Conservation (phyloP, 2,329 filamentous ascomycete genomes). For the Dissoconium aciculare region DNA sequence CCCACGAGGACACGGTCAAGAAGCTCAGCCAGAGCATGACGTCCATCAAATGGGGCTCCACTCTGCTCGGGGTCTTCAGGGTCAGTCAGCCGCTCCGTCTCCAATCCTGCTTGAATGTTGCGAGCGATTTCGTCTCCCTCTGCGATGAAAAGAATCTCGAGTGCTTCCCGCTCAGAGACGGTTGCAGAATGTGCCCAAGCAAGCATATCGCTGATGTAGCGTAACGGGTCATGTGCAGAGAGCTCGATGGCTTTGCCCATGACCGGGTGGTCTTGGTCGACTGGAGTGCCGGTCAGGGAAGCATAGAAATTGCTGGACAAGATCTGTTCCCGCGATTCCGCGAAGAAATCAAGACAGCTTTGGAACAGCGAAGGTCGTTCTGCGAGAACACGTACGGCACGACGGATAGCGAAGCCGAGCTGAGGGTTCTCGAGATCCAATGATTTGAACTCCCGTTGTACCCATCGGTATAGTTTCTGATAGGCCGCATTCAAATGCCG, state of each 20-base stretch:
- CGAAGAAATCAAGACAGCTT: slow-evolving; percentile 83
- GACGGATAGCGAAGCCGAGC: slow-evolving; percentile 70
- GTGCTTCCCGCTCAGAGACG: slow-evolving; percentile 81
- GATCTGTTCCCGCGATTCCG: slow-evolving; percentile 73
- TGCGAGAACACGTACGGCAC: slow-evolving; percentile 71
- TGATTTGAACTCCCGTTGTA: slow-evolving; percentile 82
- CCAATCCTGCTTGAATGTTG: slow-evolving; percentile 62
- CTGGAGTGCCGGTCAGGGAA: slow-evolving; percentile 60
- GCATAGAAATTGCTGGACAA: slow-evolving; percentile 80
- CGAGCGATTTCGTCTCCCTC: slow-evolving; percentile 80
- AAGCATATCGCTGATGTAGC: slow-evolving; percentile 93
- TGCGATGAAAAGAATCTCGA: slow-evolving; percentile 80
- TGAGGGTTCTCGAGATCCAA: slow-evolving; percentile 89
- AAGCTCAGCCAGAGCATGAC: slow-evolving; percentile 67
- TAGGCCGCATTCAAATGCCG: slow-evolving; percentile 78
- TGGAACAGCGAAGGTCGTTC: slow-evolving; percentile 85
- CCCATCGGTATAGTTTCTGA: slow-evolving; percentile 91
- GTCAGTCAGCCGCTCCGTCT: slow-evolving; percentile 47
- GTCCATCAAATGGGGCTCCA: slow-evolving; percentile 53
- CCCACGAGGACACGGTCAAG: slow-evolving; percentile 75
- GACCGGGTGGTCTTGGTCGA: slow-evolving; percentile 40
- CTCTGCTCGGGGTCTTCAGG: slow-evolving; percentile 38
- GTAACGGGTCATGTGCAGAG: slow-evolving; percentile 75
- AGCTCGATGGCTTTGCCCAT: slow-evolving; percentile 64
- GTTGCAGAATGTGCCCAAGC: slow-evolving; percentile 92